Conservation (phyloP, 768 basidiomycete genomes). For the Rhizopogon vinicolor region DNA sequence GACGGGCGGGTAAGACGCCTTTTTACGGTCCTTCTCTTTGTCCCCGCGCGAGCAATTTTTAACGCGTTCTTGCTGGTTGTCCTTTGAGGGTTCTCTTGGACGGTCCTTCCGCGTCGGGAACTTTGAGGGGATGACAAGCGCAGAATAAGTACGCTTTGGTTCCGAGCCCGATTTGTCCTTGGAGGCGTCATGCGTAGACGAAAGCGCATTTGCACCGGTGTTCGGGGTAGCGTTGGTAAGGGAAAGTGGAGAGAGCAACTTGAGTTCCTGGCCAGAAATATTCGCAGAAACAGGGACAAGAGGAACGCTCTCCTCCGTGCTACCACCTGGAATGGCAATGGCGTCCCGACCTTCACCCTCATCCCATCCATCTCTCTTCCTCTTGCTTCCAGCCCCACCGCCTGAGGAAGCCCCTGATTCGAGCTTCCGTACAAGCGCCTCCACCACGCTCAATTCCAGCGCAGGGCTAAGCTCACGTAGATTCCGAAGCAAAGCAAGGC, state of each 20-base stretch:
- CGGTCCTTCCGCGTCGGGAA: not conserved
- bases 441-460: constrained; percentile 1
- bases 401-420: not conserved
- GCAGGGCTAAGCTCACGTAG: constrained; percentile 1
- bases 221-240: not conserved
- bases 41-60: not conserved
- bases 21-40: constrained; percentile 25
- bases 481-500: constrained; percentile 40
- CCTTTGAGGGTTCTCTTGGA: not conserved
- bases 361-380: not conserved
- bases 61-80: not conserved
- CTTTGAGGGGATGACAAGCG: not conserved
- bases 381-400: not conserved
- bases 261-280: not conserved
- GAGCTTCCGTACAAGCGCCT: not conserved
- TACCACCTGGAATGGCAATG: not conserved
- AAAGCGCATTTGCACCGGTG: not conserved
- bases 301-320: not conserved
- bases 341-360: not conserved
- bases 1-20: constrained; percentile 34
- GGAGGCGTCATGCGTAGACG: not conserved
- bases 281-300: not conserved
- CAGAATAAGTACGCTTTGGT: not conserved
- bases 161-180: not conserved
- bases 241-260: not conserved